Conservation (phyloP, 225 moss, liverwort and hornwort species). For the Marchantia paleacea region DNA sequence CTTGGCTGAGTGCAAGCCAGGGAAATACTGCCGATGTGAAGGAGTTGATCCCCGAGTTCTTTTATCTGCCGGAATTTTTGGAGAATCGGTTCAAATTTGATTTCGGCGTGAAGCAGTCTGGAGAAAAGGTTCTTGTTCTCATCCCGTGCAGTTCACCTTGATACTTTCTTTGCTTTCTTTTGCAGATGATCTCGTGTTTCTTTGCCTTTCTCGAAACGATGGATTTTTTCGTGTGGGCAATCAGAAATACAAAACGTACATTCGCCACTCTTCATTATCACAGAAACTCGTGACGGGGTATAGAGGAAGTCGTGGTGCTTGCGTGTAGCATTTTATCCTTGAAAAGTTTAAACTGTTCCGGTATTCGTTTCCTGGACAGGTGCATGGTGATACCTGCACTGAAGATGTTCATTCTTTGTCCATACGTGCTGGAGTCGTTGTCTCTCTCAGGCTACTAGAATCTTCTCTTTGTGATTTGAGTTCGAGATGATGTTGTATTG, state of each 20-base stretch:
- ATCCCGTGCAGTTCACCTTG: neutral
- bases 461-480: no score
- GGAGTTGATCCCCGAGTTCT: conserved; percentile 98
- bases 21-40: conserved; percentile 99
- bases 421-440: no score
- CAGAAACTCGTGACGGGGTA: no score
- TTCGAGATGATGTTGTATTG: no score
- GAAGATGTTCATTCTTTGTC: no score
- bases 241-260: neutral
- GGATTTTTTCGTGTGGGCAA: neutral
- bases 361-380: no score
- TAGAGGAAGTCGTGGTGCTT: no score
- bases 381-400: no score
- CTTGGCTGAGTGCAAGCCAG: conserved; percentile 95
- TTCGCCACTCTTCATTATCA: neutral
- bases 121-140: conserved; percentile 59
- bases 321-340: no score
- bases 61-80: conserved; percentile 89
- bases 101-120: conserved; percentile 86
- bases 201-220: neutral
- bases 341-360: no score
- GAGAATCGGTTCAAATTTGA: conserved; percentile 88
- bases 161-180: neutral
- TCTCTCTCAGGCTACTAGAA: no score
- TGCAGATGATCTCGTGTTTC: neutral